phyloP scores from a whole-genome alignment of 179 eudicot genomes.

The Spinacia oleracea region DNA sequence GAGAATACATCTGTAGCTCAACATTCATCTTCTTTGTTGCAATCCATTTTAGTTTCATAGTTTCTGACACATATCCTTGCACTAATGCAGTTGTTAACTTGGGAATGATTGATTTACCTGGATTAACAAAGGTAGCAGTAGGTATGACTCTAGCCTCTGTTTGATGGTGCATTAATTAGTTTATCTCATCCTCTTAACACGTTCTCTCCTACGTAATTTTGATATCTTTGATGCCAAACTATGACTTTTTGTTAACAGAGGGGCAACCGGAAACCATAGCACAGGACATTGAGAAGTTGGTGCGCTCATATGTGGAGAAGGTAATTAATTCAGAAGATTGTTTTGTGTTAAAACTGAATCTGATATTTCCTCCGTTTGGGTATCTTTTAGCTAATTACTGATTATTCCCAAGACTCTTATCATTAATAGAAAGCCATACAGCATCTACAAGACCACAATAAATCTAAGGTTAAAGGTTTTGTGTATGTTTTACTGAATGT shows the following conservation, averaged over 20 bases:
- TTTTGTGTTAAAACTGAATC: not conserved
- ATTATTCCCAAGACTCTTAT: no score
- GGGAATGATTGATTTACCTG: constrained; percentile 78
- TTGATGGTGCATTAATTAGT: not conserved
- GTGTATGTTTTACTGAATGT: not conserved
- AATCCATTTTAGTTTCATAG: not conserved
- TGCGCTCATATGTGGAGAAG: constrained; percentile 71
- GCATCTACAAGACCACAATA: no score
- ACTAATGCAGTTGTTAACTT: constrained; percentile 67
- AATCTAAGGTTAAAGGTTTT: not conserved
- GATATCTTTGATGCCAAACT: not conserved
- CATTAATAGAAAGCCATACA: no score
- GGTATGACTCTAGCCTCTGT: constrained; percentile 40
- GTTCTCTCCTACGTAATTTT: not conserved
- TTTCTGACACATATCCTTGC: constrained; percentile 17
- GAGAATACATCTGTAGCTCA: not conserved
- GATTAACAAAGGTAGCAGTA: constrained; percentile 77
- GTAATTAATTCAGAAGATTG: constrained; percentile 26
- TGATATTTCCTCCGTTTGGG: not conserved
- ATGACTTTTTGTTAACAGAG: constrained; percentile 40
- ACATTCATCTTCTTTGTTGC: not conserved
- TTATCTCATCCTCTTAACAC: not conserved
- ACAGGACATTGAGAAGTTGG: constrained; percentile 65
- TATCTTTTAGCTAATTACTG: no score
- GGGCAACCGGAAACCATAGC: constrained; percentile 77